Base-by-base conservation (phyloP, 768 basidiomycete genomes). In the Baorangia bicolor region DNA sequence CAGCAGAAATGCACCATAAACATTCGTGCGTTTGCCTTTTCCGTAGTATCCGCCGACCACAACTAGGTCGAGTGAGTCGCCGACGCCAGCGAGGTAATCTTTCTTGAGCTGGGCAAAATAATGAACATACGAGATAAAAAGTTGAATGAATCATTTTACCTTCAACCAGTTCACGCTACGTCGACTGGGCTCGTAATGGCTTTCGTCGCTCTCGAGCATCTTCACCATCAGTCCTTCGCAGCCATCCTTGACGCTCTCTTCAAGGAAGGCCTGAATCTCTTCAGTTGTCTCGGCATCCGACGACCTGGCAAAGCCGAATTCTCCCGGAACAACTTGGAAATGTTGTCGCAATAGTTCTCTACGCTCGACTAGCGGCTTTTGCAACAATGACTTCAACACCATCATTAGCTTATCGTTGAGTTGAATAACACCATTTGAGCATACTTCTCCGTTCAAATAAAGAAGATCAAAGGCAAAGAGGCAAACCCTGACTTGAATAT, bases 201-300 rank as follows among this genome's bases (percentile, higher is more conserved):
- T 92, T 8, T 88, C 91, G 37, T 93, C 88, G 43, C 84, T 88
- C 39, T 96, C 92, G 18, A 99, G 76, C 94, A 97, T 96, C 77
- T 99, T 99, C 56, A 99, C 93, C 97, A 99, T 99, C 43, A 99
- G 81, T 11, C 97, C 97, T 71, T 99, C 97, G 69, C 97, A 98
- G 2, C 96, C 94, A 68, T 98, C 97, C 69, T 94, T 98, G 62
- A 99, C 92, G 70, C 92, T 94, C 61, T 94, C 91, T 68, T 98
- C 96, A 10, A 99, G 76, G 80, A 99, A 98, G 2, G 81, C 69
- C 67, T 97, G 94, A 44, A 99, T 98, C 65, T 97, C 95, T 23
- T 99, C 97, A 5, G 85, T 88, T 9, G 88, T 90, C 56, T 93
- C 87, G 16, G 87, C 80, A 65, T 99, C 96, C 1, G 92, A 92